phyloP scores from a whole-genome alignment of 257 asterid genomes.

The Solanum virginianum region DNA sequence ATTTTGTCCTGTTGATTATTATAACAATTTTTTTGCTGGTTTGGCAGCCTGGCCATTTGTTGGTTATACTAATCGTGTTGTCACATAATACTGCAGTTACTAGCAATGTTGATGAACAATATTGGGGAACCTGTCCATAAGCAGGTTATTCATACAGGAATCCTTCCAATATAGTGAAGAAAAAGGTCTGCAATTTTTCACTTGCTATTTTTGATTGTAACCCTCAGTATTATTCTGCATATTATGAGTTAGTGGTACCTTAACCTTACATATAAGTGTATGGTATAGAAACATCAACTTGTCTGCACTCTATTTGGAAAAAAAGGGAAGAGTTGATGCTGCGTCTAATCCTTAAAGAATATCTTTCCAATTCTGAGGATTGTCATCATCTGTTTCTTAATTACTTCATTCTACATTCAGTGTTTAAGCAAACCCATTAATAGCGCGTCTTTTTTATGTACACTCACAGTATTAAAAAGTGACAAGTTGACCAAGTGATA shows the following conservation, averaged over 20 bases:
- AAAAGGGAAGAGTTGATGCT: not conserved
- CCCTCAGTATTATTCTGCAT: constrained; percentile 70
- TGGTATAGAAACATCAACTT: not conserved
- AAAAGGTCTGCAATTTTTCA: constrained; percentile 39
- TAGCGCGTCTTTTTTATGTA: not conserved
- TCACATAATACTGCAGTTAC: constrained; percentile 41
- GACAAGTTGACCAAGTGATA: not conserved
- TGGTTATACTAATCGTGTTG: not conserved
- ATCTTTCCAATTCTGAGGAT: not conserved
- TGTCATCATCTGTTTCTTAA: not conserved
- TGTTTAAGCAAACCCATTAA: not conserved
- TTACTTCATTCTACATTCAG: not conserved
- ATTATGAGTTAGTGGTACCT: constrained; percentile 83
- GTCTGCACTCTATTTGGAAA: not conserved
- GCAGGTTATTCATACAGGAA: constrained; percentile 72
- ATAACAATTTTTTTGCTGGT: not conserved
- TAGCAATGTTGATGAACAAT: constrained; percentile 93
- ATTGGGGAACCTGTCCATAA: constrained; percentile 85
- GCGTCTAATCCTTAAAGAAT: not conserved
- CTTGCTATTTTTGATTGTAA: not conserved
- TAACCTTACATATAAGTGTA: not conserved
- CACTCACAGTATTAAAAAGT: not conserved
- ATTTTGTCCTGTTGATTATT: not conserved
- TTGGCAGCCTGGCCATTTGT: not conserved
- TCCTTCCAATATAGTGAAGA: constrained; percentile 74